Conservation (phyloP, 2,329 filamentous ascomycete genomes). For the Didymella pomorum region DNA sequence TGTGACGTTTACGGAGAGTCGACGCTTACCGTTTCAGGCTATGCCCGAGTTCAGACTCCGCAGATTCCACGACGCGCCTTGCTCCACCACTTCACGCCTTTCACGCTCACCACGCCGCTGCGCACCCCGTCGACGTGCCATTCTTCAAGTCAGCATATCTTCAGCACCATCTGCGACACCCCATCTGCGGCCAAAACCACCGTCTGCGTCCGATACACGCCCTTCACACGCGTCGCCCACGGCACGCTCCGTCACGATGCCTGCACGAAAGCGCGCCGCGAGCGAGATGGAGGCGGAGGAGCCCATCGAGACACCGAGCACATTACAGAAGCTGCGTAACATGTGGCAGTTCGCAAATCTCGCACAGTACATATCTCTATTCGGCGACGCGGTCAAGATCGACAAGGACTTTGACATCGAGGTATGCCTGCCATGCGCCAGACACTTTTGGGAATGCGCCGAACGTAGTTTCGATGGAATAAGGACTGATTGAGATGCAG, state of each 20-base stretch:
- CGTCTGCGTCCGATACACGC: slow-evolving; percentile 3
- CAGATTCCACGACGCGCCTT: slow-evolving; percentile 21
- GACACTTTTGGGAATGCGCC: slow-evolving; percentile 24
- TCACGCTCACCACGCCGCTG: slow-evolving; percentile 11
- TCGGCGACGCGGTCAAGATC: slow-evolving; percentile 88
- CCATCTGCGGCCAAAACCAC: neutral
- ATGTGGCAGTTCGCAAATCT: slow-evolving; percentile 97
- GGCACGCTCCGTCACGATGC: slow-evolving; percentile 45
- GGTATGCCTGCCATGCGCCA: slow-evolving; percentile 61
- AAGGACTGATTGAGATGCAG: slow-evolving; percentile 60
- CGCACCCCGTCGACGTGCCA: slow-evolving; percentile 8
- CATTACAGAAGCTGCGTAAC: slow-evolving; percentile 75
- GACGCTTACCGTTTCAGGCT: slow-evolving; percentile 5
- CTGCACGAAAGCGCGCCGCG: slow-evolving; percentile 51
- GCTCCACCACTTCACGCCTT: slow-evolving; percentile 18
- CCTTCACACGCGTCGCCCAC: slow-evolving; percentile 45
- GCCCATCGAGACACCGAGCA: slow-evolving; percentile 52
- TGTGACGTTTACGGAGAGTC: slow-evolving; percentile 15
- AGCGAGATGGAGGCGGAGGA: slow-evolving; percentile 64
- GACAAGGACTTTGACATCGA: slow-evolving; percentile 89
- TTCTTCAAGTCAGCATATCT: neutral
- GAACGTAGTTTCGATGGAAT: slow-evolving; percentile 9
- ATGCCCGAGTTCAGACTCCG: slow-evolving; percentile 13
- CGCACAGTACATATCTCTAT: slow-evolving; percentile 91
- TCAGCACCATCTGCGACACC: neutral